Conservation (phyloP, 495 filamentous ascomycete species). For the Xylaria nigripes region DNA sequence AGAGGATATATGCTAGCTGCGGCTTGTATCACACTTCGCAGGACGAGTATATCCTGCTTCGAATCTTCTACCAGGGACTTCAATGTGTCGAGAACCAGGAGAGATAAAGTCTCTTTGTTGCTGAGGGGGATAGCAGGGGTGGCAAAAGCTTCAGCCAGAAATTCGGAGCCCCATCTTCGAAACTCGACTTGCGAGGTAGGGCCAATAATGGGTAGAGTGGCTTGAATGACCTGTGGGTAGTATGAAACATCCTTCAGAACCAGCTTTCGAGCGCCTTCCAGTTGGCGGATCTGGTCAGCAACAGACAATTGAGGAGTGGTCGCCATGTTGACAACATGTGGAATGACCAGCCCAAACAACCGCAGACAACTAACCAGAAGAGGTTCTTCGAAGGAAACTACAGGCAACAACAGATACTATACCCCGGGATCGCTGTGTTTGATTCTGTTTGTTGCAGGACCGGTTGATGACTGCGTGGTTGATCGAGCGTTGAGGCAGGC, state of each 20-base stretch:
- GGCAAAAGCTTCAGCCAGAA: constrained; percentile 92
- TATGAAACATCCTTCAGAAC: constrained; percentile 73
- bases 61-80: constrained; percentile 62
- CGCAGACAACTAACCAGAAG: constrained; percentile 1
- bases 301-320: constrained; percentile 44
- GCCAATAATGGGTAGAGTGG: constrained; percentile 80
- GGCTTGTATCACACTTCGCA: constrained; percentile 77
- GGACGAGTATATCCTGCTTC: constrained; percentile 63
- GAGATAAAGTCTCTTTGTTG: constrained; percentile 68
- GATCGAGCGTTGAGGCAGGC: neutral
- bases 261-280: constrained; percentile 78
- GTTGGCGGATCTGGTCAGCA: constrained; percentile 68
- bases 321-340: constrained; percentile 30
- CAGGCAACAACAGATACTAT: neutral
- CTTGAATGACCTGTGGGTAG: constrained; percentile 84
- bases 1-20: constrained; percentile 86
- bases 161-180: constrained; percentile 92
- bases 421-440: neutral
- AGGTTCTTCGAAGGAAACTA: neutral
- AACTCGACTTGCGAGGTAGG: constrained; percentile 65
- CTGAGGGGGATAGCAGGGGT: constrained; percentile 63
- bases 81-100: constrained; percentile 65
- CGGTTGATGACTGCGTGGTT: neutral
- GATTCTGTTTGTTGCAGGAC: neutral
- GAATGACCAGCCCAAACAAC: constrained; percentile 1